Conservation (phyloP, 2,329 filamentous ascomycete species). For the Calonectria leucothoes region DNA sequence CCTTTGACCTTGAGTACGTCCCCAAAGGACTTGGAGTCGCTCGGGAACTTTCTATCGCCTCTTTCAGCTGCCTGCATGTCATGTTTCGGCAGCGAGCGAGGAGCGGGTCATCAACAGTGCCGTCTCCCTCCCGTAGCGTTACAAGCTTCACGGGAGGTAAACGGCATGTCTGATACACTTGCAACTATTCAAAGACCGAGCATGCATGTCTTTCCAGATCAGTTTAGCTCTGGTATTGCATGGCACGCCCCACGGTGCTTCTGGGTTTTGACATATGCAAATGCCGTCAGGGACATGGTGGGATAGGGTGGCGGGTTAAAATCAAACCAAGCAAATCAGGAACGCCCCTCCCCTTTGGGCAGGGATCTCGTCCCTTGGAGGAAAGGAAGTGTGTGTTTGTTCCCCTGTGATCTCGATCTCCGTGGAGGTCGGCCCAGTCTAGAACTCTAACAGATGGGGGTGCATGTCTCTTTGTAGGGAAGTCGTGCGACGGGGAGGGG, state of each 20-base stretch:
- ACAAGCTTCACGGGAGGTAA: not conserved
- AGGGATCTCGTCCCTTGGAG: not conserved
- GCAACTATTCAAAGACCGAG: not conserved
- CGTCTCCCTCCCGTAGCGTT: not conserved
- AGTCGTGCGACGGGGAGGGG: too few species aligned
- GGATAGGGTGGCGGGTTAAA: not conserved
- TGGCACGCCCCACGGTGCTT: not conserved
- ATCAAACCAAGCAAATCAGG: not conserved
- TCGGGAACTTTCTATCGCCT: not conserved
- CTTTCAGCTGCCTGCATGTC: not conserved
- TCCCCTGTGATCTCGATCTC: not conserved
- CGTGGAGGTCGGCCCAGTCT: not conserved
- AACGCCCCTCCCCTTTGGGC: not conserved
- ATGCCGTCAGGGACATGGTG: not conserved
- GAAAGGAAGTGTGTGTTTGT: not conserved
- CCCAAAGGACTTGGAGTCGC: not conserved
- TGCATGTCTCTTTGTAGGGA: not conserved
- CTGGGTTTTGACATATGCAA: not conserved
- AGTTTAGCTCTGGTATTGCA: not conserved
- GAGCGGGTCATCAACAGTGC: not conserved
- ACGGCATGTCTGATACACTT: not conserved
- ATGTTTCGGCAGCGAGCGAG: not conserved
- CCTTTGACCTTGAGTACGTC: not conserved
- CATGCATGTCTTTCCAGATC: not conserved
- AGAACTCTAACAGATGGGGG: not conserved